Conservation (phyloP, 179 eudicot genomes). For the Drosera spatulata region DNA sequence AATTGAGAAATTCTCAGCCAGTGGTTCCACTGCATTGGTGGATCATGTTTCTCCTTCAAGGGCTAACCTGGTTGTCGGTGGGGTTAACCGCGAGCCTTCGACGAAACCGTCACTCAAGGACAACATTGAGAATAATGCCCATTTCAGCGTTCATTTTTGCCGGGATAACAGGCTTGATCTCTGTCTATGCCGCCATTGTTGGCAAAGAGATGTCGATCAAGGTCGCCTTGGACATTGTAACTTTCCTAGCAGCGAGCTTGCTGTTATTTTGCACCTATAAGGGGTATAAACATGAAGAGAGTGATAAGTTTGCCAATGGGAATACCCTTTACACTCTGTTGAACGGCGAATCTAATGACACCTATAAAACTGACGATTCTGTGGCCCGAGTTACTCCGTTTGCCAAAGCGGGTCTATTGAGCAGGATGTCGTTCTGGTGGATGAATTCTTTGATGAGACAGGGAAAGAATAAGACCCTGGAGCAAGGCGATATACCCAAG, state of each 20-base stretch:
- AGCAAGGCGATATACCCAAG: conserved; percentile 22
- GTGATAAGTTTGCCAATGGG: conserved; percentile 7
- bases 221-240: conserved; percentile 14
- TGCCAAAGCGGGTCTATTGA: conserved; percentile 16
- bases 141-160: conserved; percentile 34
- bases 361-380: background rate
- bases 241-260: conserved; percentile 21
- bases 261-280: conserved; percentile 28
- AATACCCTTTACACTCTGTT: conserved; percentile 25
- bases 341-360: conserved; percentile 5
- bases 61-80: conserved; percentile 45
- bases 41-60: conserved; percentile 36
- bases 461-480: conserved; percentile 22
- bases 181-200: conserved; percentile 23
- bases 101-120: conserved; percentile 21
- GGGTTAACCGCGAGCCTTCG: conserved; percentile 39
- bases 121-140: conserved; percentile 28
- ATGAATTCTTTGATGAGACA: conserved; percentile 23
- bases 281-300: conserved; percentile 28
- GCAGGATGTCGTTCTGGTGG: conserved; percentile 34
- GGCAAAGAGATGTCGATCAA: conserved; percentile 15
- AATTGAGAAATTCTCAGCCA: conserved; percentile 21
- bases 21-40: conserved; percentile 49
- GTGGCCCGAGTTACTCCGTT: conserved; percentile 11
- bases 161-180: conserved; percentile 30